Evolutionary conservation across 345 rosid genomes (phyloP).

Genomic region (Pugionium dolabratum): DNA sequence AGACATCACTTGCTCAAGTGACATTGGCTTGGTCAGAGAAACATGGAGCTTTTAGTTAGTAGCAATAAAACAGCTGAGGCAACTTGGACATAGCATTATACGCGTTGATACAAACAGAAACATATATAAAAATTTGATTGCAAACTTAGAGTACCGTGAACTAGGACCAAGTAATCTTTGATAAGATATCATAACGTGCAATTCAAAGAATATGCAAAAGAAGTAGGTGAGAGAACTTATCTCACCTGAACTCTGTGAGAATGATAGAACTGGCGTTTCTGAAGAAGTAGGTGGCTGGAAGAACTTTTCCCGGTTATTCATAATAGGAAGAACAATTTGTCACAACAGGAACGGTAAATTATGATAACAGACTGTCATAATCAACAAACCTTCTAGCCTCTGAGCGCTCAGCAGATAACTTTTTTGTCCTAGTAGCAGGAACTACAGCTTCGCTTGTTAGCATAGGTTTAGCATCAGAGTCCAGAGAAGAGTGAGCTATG

Average conservation of each 20-base stretch:
- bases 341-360: slow-evolving; percentile 1
- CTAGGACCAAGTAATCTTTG: background rate
- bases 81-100: background rate
- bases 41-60: slow-evolving; percentile 29
- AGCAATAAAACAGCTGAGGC: slow-evolving; percentile 5
- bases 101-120: background rate
- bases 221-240: slow-evolving; percentile 2
- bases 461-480: slow-evolving; percentile 55
- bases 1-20: slow-evolving; percentile 66
- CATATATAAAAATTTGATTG: background rate
- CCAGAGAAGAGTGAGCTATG: slow-evolving; percentile 51
- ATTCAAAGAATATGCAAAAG: background rate
- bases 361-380: background rate
- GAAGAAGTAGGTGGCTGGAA: slow-evolving; percentile 74
- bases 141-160: too few relatives aligned
- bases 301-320: slow-evolving; percentile 18
- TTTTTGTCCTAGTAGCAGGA: slow-evolving; percentile 64
- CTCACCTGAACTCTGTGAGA: slow-evolving; percentile 96
- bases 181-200: background rate
- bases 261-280: slow-evolving; percentile 85
- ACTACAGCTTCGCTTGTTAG: slow-evolving; percentile 53
- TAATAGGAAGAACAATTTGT: slow-evolving; percentile 3
- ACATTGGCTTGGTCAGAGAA: slow-evolving; percentile 61
- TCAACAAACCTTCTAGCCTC: slow-evolving; percentile 70
- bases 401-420: slow-evolving; percentile 65